phyloP scores from a whole-genome alignment of 2,329 filamentous ascomycete species.

The Fusarium robinianum region DNA sequence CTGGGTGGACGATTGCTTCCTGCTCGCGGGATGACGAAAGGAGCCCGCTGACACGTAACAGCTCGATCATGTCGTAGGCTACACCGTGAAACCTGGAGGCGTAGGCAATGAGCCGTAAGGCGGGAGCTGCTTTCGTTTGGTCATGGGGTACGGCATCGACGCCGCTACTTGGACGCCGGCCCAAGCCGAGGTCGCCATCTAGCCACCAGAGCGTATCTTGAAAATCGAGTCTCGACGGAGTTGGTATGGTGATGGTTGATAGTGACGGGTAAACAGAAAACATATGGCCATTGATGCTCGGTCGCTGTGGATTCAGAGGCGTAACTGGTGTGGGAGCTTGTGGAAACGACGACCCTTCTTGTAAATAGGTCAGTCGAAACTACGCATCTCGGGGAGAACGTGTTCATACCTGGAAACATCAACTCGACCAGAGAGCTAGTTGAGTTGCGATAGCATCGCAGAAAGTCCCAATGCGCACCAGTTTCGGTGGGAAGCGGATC shows the following conservation, averaged over 20 bases:
- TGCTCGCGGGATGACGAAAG: slow-evolving; percentile 53
- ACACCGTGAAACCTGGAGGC: slow-evolving; percentile 56
- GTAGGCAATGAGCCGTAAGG: slow-evolving; percentile 55
- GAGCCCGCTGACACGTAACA: slow-evolving; percentile 55
- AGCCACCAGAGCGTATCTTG: slow-evolving; percentile 64
- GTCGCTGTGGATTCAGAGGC: slow-evolving; percentile 54
- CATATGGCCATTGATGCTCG: slow-evolving; percentile 57
- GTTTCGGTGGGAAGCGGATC: slow-evolving; percentile 44
- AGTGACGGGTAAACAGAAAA: slow-evolving; percentile 51
- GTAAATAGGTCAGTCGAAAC: slow-evolving; percentile 16
- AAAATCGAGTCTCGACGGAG: slow-evolving; percentile 55
- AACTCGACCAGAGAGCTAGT: slow-evolving; percentile 53
- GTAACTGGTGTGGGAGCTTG: slow-evolving; percentile 56
- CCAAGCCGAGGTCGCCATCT: slow-evolving; percentile 49
- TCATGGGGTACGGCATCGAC: slow-evolving; percentile 18
- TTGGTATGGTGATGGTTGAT: slow-evolving; percentile 47
- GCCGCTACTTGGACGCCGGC: slow-evolving; percentile 25
- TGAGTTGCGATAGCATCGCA: slow-evolving; percentile 58
- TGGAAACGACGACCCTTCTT: slow-evolving; percentile 54
- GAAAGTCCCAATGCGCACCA: slow-evolving; percentile 52
- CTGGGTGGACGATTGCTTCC: slow-evolving; percentile 55
- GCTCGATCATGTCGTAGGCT: slow-evolving; percentile 56
- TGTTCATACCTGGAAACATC: slow-evolving; percentile 53
- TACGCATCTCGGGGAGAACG: not conserved
- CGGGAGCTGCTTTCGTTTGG: slow-evolving; percentile 51